These are phyloP conservation scores for Lentinula raphanica DNA, from an alignment of 768 basidiomycete species.

Conservation along the genomic window DNA sequence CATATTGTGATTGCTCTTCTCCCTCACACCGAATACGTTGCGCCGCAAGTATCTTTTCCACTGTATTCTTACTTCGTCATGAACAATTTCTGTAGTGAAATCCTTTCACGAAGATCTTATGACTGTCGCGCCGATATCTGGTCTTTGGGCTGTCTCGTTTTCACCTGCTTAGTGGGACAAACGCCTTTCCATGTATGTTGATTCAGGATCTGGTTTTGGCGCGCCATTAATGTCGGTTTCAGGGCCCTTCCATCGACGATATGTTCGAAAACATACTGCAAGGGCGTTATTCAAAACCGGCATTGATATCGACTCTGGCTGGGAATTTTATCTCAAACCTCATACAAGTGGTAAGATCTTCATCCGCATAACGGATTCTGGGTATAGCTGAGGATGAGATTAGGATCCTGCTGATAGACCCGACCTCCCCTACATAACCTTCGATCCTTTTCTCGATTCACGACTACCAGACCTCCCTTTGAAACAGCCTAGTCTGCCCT, in stretches of 20 bases:
- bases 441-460: conserved; percentile 4
- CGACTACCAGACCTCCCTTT: conserved; percentile 5
- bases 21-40: conserved; percentile 24
- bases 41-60: conserved; percentile 31
- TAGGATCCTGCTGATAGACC: not conserved
- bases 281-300: conserved; percentile 20
- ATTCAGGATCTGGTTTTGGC: not conserved
- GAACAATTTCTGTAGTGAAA: conserved; percentile 29
- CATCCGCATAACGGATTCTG: no score
- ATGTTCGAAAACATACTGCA: conserved; percentile 19
- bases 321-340: conserved; percentile 23
- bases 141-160: conserved; percentile 40
- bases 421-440: not conserved
- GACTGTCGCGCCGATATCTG: conserved; percentile 38
- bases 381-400: not conserved
- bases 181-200: conserved; percentile 27
- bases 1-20: conserved; percentile 16
- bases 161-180: conserved; percentile 30
- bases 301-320: conserved; percentile 16
- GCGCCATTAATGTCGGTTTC: not conserved
- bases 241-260: conserved; percentile 17
- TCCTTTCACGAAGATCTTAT: conserved; percentile 25
- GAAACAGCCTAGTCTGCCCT: not conserved
- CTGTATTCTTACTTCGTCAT: not conserved
- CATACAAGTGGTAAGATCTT: conserved; percentile 22